Percentiles rank a stretch among this genome's conserved stretches.
phyloP scores from a whole-genome alignment of 306 rosid genomes.

The Vachellia pachyceras region DNA sequence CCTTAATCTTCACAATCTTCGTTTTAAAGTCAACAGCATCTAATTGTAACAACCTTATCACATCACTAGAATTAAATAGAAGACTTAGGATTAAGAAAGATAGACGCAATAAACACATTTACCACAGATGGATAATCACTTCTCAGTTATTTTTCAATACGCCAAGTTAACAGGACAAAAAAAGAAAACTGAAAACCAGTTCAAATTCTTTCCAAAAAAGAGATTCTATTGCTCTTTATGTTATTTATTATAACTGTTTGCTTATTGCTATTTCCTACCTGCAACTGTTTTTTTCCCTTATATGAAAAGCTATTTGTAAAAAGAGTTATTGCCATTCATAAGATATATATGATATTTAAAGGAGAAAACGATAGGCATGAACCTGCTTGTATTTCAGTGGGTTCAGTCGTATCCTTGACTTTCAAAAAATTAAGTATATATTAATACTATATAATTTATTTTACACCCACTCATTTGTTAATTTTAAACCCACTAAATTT shows the following conservation, averaged over 20 bases:
- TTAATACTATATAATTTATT: too few species aligned
- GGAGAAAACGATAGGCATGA: background rate
- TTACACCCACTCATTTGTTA: too few species aligned
- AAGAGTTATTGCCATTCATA: background rate
- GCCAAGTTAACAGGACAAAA: background rate
- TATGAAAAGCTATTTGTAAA: background rate
- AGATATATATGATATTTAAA: background rate
- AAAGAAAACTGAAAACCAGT: background rate
- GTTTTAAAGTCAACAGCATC: background rate
- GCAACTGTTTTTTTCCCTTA: too few species aligned
- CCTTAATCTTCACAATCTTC: background rate
- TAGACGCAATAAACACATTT: constrained; percentile 3
- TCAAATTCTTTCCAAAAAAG: background rate
- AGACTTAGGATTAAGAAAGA: background rate
- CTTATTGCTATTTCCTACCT: too few species aligned
- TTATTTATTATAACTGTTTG: background rate
- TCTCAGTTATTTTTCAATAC: background rate
- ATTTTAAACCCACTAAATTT: too few species aligned
- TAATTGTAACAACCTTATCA: background rate
- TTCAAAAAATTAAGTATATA: too few species aligned
- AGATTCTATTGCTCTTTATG: background rate
- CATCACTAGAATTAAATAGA: background rate
- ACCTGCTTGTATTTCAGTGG: too few species aligned
- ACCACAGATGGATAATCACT: background rate
- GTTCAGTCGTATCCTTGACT: too few species aligned